Evolutionary conservation across 768 basidiomycete species (phyloP).

Genomic region (Exidia glandulosa): DNA sequence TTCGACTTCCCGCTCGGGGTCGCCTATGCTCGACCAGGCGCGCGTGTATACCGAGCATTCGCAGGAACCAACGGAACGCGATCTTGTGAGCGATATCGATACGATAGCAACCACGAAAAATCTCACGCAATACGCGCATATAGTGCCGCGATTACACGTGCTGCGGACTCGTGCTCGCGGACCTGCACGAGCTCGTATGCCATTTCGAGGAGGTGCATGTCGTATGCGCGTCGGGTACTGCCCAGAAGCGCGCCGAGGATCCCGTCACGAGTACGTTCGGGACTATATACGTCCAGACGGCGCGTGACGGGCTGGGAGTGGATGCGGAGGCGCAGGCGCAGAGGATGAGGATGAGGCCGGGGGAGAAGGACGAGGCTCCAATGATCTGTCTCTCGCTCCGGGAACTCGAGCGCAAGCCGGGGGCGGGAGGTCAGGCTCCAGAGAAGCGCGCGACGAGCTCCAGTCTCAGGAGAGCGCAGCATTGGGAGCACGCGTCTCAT

Average conservation of each 20-base stretch:
- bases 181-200: conserved; percentile 26
- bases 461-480: too few species aligned
- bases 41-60: not conserved
- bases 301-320: not conserved
- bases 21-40: not conserved
- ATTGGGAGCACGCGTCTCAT: too few species aligned
- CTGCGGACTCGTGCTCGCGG: conserved; percentile 25
- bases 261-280: not conserved
- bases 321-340: not conserved
- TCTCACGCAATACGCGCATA: too few species aligned
- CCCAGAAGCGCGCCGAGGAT: not conserved
- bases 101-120: too few species aligned
- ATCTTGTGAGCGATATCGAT: not conserved
- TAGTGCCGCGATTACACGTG: conserved; percentile 24
- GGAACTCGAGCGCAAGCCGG: not conserved
- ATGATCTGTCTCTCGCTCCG: not conserved
- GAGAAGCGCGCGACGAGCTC: too few species aligned
- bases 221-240: not conserved
- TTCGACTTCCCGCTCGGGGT: not conserved
- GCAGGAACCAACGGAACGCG: not conserved
- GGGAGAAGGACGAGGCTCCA: not conserved
- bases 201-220: conserved; percentile 27
- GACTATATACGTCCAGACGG: not conserved
- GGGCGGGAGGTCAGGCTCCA: too few species aligned
- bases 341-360: not conserved